phyloP scores from a whole-genome alignment of 192 early-diverging fungal species.

The Borealophlyctis nickersoniae region DNA sequence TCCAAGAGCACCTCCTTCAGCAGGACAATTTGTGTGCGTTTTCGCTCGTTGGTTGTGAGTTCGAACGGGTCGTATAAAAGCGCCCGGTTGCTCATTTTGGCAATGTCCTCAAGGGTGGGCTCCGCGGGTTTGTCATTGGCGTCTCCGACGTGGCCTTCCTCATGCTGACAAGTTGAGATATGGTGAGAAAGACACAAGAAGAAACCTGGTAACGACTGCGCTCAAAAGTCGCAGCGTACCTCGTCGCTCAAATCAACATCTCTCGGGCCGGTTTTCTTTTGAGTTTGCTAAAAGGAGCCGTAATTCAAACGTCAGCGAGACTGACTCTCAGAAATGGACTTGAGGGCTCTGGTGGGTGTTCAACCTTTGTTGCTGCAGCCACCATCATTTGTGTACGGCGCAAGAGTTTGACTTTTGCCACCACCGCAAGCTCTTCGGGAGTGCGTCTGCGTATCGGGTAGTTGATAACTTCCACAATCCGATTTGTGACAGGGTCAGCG shows the following conservation, averaged over 20 bases:
- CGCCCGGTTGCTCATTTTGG: slow-evolving; percentile 8
- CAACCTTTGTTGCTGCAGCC: slow-evolving; percentile 4
- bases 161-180: not conserved
- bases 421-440: slow-evolving; percentile 22
- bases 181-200: not conserved
- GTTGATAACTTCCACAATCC: slow-evolving; percentile 40
- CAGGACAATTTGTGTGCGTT: slow-evolving; percentile 45
- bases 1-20: slow-evolving; percentile 42
- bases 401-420: slow-evolving; percentile 34
- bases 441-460: slow-evolving; percentile 43
- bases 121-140: not conserved
- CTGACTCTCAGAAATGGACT: not conserved
- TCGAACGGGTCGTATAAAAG: slow-evolving; percentile 48
- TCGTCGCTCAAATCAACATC: slow-evolving; percentile 16
- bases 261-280: slow-evolving; percentile 2
- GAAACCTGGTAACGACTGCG: too few relatives aligned
- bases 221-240: not conserved
- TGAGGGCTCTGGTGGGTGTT: not conserved
- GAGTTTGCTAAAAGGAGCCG: not conserved
- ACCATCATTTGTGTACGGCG: slow-evolving; percentile 34
- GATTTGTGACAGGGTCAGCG: slow-evolving; percentile 35
- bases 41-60: slow-evolving; percentile 51
- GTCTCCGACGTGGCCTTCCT: not conserved
- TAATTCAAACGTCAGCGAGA: not conserved
- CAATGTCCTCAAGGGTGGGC: not conserved